Evolutionary conservation across 305 asterid species (phyloP).

Genomic region (Solanum hybrid): DNA sequence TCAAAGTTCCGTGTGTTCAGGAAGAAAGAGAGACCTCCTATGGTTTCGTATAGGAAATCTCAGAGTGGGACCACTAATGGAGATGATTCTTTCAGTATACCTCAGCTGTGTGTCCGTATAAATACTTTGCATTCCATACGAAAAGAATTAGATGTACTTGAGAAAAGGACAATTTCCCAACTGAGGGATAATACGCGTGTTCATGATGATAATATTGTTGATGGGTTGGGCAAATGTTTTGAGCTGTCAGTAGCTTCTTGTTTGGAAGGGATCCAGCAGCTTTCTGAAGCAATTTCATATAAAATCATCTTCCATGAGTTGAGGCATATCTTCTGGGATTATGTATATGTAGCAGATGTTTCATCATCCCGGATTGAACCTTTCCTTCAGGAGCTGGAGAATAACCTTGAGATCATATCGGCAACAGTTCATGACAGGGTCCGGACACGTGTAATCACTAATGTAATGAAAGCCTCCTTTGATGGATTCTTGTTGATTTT

Average conservation of each 20-base stretch:
- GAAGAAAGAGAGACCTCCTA: conserved; percentile 50
- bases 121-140: conserved; percentile 62
- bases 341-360: conserved; percentile 53
- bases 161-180: conserved; percentile 46
- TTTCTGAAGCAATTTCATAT: conserved; percentile 68
- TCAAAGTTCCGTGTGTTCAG: conserved; percentile 56
- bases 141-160: conserved; percentile 57
- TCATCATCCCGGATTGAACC: conserved; percentile 79
- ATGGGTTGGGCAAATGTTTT: conserved; percentile 33
- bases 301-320: conserved; percentile 62
- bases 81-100: conserved; percentile 35
- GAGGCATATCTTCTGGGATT: conserved; percentile 46
- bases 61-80: conserved; percentile 24
- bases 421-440: conserved; percentile 68
- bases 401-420: conserved; percentile 54
- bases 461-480: conserved; percentile 73
- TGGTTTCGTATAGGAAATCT: conserved; percentile 38
- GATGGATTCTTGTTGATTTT: conserved; percentile 70
- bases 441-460: conserved; percentile 72
- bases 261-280: conserved; percentile 62
- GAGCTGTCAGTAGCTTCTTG: conserved; percentile 53
- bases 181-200: conserved; percentile 40
- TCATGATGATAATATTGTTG: conserved; percentile 28
- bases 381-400: conserved; percentile 75
- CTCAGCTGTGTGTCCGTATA: conserved; percentile 59